Evolutionary conservation across 192 early-diverging fungal genomes (phyloP).

Genomic region (Rhizoclosmatium sp.): DNA sequence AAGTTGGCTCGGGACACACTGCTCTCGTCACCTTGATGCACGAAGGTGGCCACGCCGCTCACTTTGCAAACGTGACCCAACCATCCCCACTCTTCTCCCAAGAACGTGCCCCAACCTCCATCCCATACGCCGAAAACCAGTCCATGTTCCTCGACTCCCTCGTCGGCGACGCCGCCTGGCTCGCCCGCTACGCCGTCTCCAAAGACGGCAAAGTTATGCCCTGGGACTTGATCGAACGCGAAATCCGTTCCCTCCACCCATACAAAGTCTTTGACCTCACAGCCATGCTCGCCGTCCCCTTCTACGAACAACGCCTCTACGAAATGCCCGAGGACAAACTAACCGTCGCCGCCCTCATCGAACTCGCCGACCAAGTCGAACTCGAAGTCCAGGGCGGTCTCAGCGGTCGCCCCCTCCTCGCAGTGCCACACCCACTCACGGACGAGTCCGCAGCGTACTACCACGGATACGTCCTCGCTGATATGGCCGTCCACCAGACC

Average conservation of each 20-base stretch:
- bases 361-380: constrained; percentile 49
- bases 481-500: constrained; percentile 51
- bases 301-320: constrained; percentile 45
- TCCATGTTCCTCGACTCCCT: constrained; percentile 49
- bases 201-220: constrained; percentile 45
- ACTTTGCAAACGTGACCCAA: constrained; percentile 49
- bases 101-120: constrained; percentile 48
- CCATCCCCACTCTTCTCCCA: constrained; percentile 46
- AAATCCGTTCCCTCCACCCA: constrained; percentile 32
- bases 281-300: constrained; percentile 48
- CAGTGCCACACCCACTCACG: constrained; percentile 47
- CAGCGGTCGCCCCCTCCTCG: constrained; percentile 37
- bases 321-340: constrained; percentile 48
- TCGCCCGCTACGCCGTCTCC: constrained; percentile 43
- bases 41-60: constrained; percentile 46
- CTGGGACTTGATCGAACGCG: constrained; percentile 46
- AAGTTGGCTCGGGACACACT: constrained; percentile 43
- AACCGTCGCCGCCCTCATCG: constrained; percentile 38
- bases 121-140: constrained; percentile 51
- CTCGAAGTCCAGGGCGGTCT: constrained; percentile 45
- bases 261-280: constrained; percentile 46
- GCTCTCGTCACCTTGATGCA: constrained; percentile 50
- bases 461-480: constrained; percentile 50
- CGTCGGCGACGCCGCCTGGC: constrained; percentile 45
- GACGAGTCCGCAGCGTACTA: constrained; percentile 48